A percentile compares a stretch with the other conserved stretches of the same genome.
These are phyloP conservation scores for Huiozyma naganishii DNA, from an alignment of 805 yeast species.

Conservation along the genomic window DNA sequence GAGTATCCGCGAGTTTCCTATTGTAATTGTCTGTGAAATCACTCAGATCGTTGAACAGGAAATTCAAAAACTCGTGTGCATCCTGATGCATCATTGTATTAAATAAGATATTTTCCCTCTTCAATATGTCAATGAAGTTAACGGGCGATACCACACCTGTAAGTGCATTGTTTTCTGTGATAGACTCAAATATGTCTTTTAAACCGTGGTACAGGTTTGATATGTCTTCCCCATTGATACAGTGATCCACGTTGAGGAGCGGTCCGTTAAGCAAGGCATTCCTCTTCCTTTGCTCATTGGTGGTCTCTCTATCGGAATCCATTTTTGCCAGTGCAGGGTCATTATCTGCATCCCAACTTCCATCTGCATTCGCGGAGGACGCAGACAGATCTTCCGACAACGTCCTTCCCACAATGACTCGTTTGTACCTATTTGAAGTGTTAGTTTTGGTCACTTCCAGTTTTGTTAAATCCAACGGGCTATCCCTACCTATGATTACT, in stretches of 20 bases:
- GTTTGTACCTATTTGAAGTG: neutral
- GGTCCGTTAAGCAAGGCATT: conserved; percentile 78
- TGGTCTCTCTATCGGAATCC: neutral
- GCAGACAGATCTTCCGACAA: neutral
- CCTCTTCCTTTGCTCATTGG: conserved; percentile 64
- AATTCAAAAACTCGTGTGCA: conserved; percentile 92
- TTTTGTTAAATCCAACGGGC: too few relatives aligned
- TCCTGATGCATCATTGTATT: conserved; percentile 94
- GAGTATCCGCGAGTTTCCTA: neutral
- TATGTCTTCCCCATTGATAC: conserved; percentile 30
- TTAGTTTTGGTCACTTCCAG: too few relatives aligned
- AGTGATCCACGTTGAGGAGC: conserved; percentile 64
- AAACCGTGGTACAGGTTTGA: conserved; percentile 49
- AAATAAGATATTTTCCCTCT: conserved; percentile 74
- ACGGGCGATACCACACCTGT: conserved; percentile 82
- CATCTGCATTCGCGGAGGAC: neutral
- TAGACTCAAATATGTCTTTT: conserved; percentile 76
- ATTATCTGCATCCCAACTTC: neutral
- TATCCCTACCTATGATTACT: too few relatives aligned
- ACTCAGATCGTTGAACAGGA: conserved; percentile 65
- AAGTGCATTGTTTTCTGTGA: conserved; percentile 55
- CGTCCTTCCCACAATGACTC: conserved; percentile 19
- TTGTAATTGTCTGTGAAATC: conserved; percentile 28
- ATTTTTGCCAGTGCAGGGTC: neutral
- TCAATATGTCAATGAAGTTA: conserved; percentile 61